Conservation (phyloP, 306 rosid species). For the Cucumis sativus region DNA sequence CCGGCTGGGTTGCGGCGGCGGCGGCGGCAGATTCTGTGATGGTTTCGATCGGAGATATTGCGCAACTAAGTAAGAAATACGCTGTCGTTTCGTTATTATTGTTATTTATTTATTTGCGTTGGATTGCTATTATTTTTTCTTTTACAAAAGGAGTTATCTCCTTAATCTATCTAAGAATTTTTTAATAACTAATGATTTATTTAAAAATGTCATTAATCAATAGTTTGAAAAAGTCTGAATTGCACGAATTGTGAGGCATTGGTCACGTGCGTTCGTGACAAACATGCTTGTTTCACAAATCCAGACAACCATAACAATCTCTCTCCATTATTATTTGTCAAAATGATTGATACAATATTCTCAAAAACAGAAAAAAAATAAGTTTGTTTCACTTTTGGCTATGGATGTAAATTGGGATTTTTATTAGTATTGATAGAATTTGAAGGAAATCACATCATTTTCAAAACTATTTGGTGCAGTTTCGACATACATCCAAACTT, state of each 20-base stretch:
- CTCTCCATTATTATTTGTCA: not conserved
- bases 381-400: no score
- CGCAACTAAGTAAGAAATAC: conserved; percentile 36
- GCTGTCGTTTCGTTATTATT: not conserved
- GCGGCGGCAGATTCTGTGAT: conserved; percentile 54
- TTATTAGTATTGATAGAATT: no score
- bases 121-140: no score
- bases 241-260: not conserved
- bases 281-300: not conserved
- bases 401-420: no score
- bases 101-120: no score
- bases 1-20: conserved; percentile 60
- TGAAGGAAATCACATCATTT: no score
- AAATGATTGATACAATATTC: not conserved
- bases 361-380: no score
- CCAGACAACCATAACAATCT: not conserved
- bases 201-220: no score
- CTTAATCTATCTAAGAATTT: not conserved
- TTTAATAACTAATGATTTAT: not conserved
- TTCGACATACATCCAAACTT: no score
- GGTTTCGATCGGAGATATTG: conserved; percentile 73
- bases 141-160: no score
- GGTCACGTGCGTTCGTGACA: conserved; percentile 1
- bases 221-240: not conserved
- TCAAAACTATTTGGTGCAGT: no score